These are phyloP conservation scores for Ophiostoma triangulosporum DNA, from an alignment of 2,329 filamentous ascomycete species.

Conservation along the genomic window DNA sequence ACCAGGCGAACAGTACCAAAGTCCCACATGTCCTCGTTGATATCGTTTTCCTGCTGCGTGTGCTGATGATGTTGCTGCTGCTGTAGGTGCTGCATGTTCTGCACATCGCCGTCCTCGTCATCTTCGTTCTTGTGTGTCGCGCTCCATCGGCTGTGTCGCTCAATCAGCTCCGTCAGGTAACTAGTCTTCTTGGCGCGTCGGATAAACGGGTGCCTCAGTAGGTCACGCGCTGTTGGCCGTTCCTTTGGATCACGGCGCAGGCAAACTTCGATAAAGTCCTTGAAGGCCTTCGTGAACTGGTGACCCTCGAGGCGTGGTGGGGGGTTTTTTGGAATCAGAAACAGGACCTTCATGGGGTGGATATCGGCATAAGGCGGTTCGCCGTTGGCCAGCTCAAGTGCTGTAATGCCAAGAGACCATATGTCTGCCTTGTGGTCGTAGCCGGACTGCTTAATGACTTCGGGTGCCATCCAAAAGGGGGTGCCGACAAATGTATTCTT, in stretches of 20 bases:
- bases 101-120: constrained; percentile 34
- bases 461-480: constrained; percentile 98
- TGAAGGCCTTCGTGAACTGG: constrained; percentile 73
- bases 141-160: constrained; percentile 77
- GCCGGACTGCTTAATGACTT: constrained; percentile 96
- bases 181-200: constrained; percentile 85
- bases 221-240: constrained; percentile 70
- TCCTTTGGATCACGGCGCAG: constrained; percentile 81
- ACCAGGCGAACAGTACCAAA: constrained; percentile 88
- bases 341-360: constrained; percentile 96
- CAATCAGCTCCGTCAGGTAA: constrained; percentile 93
- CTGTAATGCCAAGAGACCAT: constrained; percentile 92
- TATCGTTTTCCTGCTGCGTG: constrained; percentile 14
- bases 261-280: constrained; percentile 74
- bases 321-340: constrained; percentile 89
- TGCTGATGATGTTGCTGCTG: constrained; percentile 24
- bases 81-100: constrained; percentile 29
- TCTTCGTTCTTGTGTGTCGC: constrained; percentile 60
- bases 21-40: constrained; percentile 88
- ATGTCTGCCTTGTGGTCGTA: constrained; percentile 98
- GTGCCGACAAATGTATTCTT: constrained; percentile 98
- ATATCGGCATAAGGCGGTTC: constrained; percentile 94
- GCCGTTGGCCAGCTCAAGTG: constrained; percentile 78
- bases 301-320: constrained; percentile 63
- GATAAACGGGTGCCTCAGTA: constrained; percentile 83